Evolutionary conservation across 2,329 filamentous ascomycete genomes (phyloP), one percentile per base, ranked within the genome.

Genomic region (Clonostachys sp.): DNA sequence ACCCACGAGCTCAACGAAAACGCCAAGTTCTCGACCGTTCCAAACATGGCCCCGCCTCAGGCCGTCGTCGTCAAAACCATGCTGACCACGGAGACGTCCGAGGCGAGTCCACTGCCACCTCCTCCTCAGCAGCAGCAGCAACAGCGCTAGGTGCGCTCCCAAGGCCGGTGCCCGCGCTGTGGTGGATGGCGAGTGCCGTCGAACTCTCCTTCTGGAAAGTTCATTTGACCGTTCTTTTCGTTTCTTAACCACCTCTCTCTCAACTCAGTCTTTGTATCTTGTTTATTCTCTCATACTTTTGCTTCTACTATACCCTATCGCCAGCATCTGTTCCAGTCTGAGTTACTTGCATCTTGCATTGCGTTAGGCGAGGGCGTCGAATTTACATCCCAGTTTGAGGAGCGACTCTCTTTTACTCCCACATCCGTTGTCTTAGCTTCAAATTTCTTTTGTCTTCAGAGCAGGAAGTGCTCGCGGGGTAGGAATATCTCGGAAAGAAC

Each of bases 51-150:
- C 48, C 52, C 50, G 14, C 45, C 42, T 4, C 55, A 53, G 14
- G 50, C 50, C 33, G 56, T 62, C 44, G 52, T 49, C 12, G 47
- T 61, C 8, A 53, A 61, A 44, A 62, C 58, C n/a, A 46, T 54
- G 30, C 48, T 62, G 34, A 52, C 51, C n/a, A 50, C 50, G 7
- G 57, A 61, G 49, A 52, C 55, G n/a, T 50, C 54, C 42, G 50
- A 48, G 45, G 57, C 53, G 43, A 5, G 56, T 5, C 35, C 44
- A 7, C 16, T 9, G 5, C 35, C 17, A 12, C 34, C 36, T n/a
- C 36, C 36, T n/a, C 36, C 18, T 18, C 18, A 4, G 4, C 18
- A 18, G 18, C 13, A 14, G 42, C 43, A 45, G 36, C n/a, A 40
- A 36, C 34, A 12, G 43, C 43, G 43, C 24, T 44, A 44, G 42